Conservation (phyloP, 768 basidiomycete species). For the Hygrocybe coccinea region DNA sequence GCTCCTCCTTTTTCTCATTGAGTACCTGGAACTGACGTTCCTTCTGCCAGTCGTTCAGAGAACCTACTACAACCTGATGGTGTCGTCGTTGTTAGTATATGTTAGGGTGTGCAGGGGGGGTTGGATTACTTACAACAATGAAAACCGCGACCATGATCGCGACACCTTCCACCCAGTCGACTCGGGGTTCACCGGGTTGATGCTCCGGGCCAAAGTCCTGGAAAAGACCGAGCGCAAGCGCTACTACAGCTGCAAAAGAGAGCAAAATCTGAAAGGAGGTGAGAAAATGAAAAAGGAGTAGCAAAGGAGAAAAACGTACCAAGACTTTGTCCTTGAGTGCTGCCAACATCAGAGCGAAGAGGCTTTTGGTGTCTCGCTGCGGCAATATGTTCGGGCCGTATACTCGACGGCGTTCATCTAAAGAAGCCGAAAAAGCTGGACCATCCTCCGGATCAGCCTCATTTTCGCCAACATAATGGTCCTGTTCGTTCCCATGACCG, state of each 20-base stretch:
- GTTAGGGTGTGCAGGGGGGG: not conserved
- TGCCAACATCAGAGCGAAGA: conserved; percentile 77
- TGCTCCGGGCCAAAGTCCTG: conserved; percentile 81
- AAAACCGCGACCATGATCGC: conserved; percentile 71
- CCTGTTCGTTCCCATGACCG: conserved; percentile 7
- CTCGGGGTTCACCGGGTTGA: conserved; percentile 57
- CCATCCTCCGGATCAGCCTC: conserved; percentile 5
- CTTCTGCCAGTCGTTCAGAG: conserved; percentile 97
- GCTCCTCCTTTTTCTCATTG: conserved; percentile 94
- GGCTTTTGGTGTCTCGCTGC: conserved; percentile 57
- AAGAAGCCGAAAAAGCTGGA: conserved; percentile 39
- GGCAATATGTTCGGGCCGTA: conserved; percentile 79
- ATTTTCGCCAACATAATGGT: conserved; percentile 17
- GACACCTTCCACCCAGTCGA: conserved; percentile 97
- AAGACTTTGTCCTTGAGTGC: conserved; percentile 89
- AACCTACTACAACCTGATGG: conserved; percentile 77
- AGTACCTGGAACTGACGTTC: conserved; percentile 90
- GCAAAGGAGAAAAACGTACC: conserved; percentile 39
- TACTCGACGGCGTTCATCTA: conserved; percentile 59
- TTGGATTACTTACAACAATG: conserved; percentile 54
- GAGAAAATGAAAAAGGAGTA: not conserved
- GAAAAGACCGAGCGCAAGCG: conserved; percentile 89
- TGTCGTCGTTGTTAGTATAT: not conserved
- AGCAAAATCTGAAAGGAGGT: conserved; percentile 61
- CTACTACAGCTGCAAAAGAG: conserved; percentile 87